phyloP scores from a whole-genome alignment of 257 asterid species.

The Solanum dulcamara region DNA sequence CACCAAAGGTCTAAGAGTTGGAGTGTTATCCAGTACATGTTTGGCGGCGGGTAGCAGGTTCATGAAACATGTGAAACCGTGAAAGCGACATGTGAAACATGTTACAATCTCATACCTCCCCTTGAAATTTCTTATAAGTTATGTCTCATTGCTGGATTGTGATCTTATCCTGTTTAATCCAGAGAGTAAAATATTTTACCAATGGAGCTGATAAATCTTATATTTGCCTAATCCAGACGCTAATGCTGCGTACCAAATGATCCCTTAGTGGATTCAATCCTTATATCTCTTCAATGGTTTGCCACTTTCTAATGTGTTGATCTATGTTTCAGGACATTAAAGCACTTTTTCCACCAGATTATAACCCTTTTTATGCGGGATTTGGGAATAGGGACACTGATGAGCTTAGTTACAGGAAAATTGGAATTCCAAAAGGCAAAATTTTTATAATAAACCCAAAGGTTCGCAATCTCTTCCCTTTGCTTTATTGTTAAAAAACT shows the following conservation, averaged over 20 bases:
- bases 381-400: conserved; percentile 97
- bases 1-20: neutral
- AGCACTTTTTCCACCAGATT: conserved; percentile 92
- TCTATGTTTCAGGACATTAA: conserved; percentile 68
- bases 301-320: neutral
- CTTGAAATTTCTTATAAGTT: neutral
- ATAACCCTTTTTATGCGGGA: conserved; percentile 96
- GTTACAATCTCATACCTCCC: neutral
- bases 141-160: neutral
- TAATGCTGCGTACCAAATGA: neutral
- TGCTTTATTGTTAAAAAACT: neutral
- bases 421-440: conserved; percentile 97
- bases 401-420: conserved; percentile 95
- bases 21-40: neutral
- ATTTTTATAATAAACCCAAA: conserved; percentile 94
- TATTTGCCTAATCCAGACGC: neutral
- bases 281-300: neutral
- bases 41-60: neutral
- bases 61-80: neutral
- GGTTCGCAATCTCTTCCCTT: conserved; percentile 22
- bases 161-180: neutral
- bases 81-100: neutral
- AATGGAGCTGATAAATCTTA: neutral
- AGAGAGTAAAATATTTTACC: neutral
- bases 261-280: neutral